Percentiles rank a stretch among this genome's conserved stretches.
These are phyloP conservation scores for Pleurotus djamor DNA, from an alignment of 768 basidiomycete species.

Conservation along the genomic window DNA sequence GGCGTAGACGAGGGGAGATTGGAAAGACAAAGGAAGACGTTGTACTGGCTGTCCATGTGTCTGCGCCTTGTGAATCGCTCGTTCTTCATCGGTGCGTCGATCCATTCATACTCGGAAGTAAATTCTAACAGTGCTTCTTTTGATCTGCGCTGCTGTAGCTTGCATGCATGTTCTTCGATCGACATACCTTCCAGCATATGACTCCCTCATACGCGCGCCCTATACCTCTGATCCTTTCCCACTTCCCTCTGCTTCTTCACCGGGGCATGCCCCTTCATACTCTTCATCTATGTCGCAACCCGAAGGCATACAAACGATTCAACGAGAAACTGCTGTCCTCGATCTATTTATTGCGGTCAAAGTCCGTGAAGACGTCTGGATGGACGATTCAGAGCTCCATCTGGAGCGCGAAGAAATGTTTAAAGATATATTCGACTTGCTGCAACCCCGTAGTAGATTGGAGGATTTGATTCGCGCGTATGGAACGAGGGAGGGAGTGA, in stretches of 20 bases:
- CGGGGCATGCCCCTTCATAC: conserved; percentile 12
- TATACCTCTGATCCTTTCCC: conserved; percentile 85
- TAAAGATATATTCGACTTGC: conserved; percentile 76
- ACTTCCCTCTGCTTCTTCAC: conserved; percentile 23
- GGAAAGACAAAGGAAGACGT: conserved; percentile 59
- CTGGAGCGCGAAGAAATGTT: conserved; percentile 74
- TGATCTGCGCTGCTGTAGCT: conserved; percentile 31
- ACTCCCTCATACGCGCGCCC: conserved; percentile 56
- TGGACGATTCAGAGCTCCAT: conserved; percentile 73
- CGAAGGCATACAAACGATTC: conserved; percentile 38
- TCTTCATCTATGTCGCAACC: conserved; percentile 18
- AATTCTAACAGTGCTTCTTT: background rate
- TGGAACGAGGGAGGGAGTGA: conserved; percentile 37
- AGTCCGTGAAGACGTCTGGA: conserved; percentile 76
- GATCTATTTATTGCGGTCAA: conserved; percentile 82
- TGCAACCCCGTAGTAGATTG: conserved; percentile 70
- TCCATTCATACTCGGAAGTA: background rate
- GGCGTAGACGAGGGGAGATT: conserved; percentile 35
- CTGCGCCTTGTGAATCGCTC: conserved; percentile 65
- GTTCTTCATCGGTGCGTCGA: conserved; percentile 60
- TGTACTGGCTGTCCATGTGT: conserved; percentile 67
- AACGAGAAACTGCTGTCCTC: conserved; percentile 73
- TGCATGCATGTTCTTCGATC: conserved; percentile 83
- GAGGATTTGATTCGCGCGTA: conserved; percentile 67
- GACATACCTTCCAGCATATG: conserved; percentile 68